These are phyloP conservation scores for Sphagnum contortum DNA, from an alignment of 225 moss, liverwort and hornwort genomes.

Conservation along the genomic window DNA sequence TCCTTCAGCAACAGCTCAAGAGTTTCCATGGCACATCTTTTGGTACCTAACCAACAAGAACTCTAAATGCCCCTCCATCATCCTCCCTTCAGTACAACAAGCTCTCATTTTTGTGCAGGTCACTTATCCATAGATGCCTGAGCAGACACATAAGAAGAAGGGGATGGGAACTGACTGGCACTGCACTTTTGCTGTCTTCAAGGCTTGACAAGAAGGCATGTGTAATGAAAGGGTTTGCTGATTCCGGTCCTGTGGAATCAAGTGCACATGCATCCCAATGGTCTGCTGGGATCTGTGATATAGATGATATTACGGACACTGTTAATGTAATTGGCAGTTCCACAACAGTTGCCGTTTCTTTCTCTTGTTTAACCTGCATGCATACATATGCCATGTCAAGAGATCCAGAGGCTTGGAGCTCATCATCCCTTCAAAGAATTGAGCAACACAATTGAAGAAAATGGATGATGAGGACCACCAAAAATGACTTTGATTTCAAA, in stretches of 20 bases:
- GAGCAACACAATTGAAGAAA: too few species aligned
- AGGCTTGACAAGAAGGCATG: conserved; percentile 89
- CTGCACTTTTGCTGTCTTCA: conserved; percentile 94
- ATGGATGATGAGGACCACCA: not conserved
- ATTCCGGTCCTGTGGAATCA: conserved; percentile 61
- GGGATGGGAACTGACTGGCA: conserved; percentile 34
- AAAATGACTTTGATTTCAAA: too few species aligned
- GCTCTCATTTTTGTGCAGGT: too few species aligned
- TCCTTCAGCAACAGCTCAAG: not conserved
- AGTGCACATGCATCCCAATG: conserved; percentile 93
- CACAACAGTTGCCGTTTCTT: conserved; percentile 29
- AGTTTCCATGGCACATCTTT: not conserved
- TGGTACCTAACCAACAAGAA: too few species aligned
- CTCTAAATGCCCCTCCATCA: too few species aligned
- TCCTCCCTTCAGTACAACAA: too few species aligned
- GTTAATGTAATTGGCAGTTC: conserved; percentile 62
- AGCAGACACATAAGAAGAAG: too few species aligned
- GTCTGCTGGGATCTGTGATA: conserved; percentile 60
- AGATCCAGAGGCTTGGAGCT: too few species aligned
- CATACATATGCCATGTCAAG: conserved; percentile 7
- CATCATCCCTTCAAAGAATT: too few species aligned
- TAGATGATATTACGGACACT: conserved; percentile 88
- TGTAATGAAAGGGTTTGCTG: conserved; percentile 71
- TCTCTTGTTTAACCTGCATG: conserved; percentile 39
- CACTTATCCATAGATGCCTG: too few species aligned